Evolutionary conservation across 176 grass and related monocot species (phyloP).

Genomic region (Oryza coarctata): DNA sequence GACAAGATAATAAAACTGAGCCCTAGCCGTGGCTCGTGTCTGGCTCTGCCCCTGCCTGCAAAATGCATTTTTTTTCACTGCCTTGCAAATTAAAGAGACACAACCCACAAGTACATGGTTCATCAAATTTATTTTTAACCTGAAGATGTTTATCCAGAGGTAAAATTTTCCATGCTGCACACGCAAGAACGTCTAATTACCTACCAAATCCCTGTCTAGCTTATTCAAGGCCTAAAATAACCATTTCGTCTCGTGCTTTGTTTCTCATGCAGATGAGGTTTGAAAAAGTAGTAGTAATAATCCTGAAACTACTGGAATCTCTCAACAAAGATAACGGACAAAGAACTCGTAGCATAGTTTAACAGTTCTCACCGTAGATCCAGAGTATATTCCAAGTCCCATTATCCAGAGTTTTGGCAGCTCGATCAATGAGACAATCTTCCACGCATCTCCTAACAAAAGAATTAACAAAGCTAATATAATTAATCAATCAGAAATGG

Average conservation of each 20-base stretch:
- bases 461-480: slow-evolving; percentile 10
- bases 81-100: no score
- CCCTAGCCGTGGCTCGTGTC: fast-evolving
- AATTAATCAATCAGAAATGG: background rate
- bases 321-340: background rate
- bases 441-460: slow-evolving; percentile 33
- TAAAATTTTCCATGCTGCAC: background rate
- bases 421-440: background rate
- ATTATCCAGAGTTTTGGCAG: slow-evolving; percentile 3
- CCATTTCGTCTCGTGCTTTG: slow-evolving; percentile 21
- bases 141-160: slow-evolving; percentile 24
- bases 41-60: no score
- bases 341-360: background rate
- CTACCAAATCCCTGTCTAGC: background rate
- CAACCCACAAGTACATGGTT: no score
- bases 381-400: slow-evolving; percentile 32
- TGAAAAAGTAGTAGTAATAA: slow-evolving; percentile 17
- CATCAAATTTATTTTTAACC: no score
- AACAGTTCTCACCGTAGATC: slow-evolving; percentile 17
- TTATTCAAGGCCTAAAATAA: slow-evolving; percentile 1
- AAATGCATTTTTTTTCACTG: no score
- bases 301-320: slow-evolving; percentile 25
- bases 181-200: slow-evolving; percentile 25
- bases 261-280: slow-evolving; percentile 44
- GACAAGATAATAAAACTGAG: no score